Base-by-base conservation (phyloP, 352 stramenopile species). In the Phytopythium montanum region DNA sequence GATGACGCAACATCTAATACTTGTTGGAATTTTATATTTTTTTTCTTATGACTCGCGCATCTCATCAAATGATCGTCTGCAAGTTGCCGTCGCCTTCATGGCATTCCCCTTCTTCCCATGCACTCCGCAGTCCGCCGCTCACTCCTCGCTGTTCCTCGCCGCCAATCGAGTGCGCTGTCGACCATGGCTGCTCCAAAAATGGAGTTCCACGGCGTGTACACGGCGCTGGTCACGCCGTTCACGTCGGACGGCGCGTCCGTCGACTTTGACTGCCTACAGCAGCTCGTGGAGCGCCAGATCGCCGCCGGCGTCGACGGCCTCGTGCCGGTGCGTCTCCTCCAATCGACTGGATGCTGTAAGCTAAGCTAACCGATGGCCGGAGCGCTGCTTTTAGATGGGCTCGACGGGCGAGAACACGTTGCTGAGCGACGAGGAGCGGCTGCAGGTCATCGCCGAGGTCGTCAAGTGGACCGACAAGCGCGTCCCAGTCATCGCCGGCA, bases 151-250 rank as follows among this genome's bases (percentile, higher is more conserved):
- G 9, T n/a, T 21, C n/a, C 41, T 21, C 41, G 19, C 19, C n/a
- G 6, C 41, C 23, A 19, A 10, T 48, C 21, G 19, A 23, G 44
- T 13, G 21, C n/a, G 9, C 7, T 25, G 49, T 13, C 13, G 13
- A 46, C n/a, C 14, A 46, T n/a, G 28, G 21, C 16, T 2, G 16
- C 34, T 10, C 45, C 44, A 31, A 76, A 57, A 29, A 73, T 90
- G 70, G 76, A 81, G 59, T 79, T 93, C 65, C 64, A 90, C 61
- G 87, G 87, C 62, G 71, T 81, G 5, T 90, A 90, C 72, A 94
- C 85, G 44, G 97, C 97, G 57, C 74, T 99, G 56, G 87, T 99
- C 49, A 99, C 97, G 48, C 97, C 97, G 5, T 97, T 99, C 75
- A 97, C 81, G 21, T 54, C 78, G 14, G 85, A 95, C 61, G 92